Evolutionary conservation across 805 yeast species (phyloP).

Genomic region (Schizosaccharomyces osmophilus): DNA sequence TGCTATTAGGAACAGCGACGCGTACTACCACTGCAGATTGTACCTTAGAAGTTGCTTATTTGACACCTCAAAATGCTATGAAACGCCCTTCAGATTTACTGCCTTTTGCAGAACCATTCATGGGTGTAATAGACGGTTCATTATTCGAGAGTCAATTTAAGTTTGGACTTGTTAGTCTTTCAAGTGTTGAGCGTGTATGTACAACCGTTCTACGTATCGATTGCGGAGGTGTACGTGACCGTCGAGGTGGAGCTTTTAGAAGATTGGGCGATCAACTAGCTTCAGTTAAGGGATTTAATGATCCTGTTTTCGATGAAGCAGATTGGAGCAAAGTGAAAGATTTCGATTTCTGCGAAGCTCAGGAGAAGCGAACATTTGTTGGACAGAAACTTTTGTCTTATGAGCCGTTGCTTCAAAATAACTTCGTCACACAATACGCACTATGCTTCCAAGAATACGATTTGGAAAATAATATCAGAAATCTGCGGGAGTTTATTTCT

Average conservation of each 20-base stretch:
- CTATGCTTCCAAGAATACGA: neutral
- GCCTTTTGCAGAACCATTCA: neutral
- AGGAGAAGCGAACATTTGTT: constrained; percentile 18
- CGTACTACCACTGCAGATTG: neutral
- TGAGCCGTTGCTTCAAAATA: constrained; percentile 14
- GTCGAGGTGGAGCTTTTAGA: neutral
- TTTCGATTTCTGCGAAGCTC: constrained; percentile 16
- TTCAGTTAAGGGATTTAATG: neutral
- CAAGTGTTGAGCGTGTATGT: neutral
- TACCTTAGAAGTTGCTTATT: neutral
- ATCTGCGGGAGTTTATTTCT: constrained; percentile 19
- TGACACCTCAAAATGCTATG: neutral
- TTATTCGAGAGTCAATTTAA: neutral
- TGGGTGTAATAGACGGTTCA: neutral
- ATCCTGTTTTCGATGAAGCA: constrained; percentile 19
- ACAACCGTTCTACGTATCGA: neutral
- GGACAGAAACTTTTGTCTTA: too few relatives aligned
- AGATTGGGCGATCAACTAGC: constrained; percentile 1
- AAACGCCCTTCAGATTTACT: neutral
- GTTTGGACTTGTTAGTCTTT: neutral
- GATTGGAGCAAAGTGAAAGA: constrained; percentile 18
- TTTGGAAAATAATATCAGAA: neutral
- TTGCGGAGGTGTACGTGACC: neutral
- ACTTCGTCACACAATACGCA: constrained; percentile 5
- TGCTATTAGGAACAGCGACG: neutral